Conservation (phyloP, 768 basidiomycete genomes). For the Agaricus blazei region DNA sequence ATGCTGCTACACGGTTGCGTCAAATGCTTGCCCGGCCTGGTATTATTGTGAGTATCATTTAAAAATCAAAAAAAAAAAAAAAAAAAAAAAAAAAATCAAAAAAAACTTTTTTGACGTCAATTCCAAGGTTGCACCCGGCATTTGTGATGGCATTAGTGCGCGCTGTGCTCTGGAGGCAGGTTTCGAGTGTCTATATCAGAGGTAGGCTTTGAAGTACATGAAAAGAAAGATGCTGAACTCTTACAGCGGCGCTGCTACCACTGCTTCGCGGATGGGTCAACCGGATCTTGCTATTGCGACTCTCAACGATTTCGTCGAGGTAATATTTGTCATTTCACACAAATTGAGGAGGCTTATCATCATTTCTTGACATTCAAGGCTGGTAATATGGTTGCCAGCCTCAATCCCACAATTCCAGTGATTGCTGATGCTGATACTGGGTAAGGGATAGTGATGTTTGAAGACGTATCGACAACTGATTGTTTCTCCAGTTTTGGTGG, state of each 20-base stretch:
- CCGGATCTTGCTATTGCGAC: constrained; percentile 79
- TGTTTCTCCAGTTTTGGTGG: constrained; percentile 50
- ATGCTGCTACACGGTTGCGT: constrained; percentile 68
- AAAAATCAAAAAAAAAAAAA: neutral
- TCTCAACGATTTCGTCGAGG: constrained; percentile 68
- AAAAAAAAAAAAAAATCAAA: too few species aligned
- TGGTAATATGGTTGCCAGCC: constrained; percentile 64
- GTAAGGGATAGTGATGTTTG: constrained; percentile 24
- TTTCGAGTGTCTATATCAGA: constrained; percentile 73
- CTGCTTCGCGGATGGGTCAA: constrained; percentile 69
- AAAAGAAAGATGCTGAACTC: neutral
- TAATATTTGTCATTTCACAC: constrained; percentile 13
- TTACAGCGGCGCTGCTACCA: constrained; percentile 69
- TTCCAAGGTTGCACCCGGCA: constrained; percentile 62
- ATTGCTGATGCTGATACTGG: constrained; percentile 81
- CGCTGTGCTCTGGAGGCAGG: constrained; percentile 76
- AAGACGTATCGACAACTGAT: neutral
- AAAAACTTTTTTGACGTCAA: neutral
- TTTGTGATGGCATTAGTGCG: constrained; percentile 76
- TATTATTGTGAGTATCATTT: constrained; percentile 50
- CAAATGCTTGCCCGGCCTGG: constrained; percentile 67
- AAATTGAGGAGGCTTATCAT: neutral
- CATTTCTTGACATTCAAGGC: constrained; percentile 26
- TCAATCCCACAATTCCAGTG: constrained; percentile 59
- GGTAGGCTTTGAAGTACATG: constrained; percentile 26